phyloP scores from a whole-genome alignment of 768 basidiomycete species.

The Mycena sanguinolenta region DNA sequence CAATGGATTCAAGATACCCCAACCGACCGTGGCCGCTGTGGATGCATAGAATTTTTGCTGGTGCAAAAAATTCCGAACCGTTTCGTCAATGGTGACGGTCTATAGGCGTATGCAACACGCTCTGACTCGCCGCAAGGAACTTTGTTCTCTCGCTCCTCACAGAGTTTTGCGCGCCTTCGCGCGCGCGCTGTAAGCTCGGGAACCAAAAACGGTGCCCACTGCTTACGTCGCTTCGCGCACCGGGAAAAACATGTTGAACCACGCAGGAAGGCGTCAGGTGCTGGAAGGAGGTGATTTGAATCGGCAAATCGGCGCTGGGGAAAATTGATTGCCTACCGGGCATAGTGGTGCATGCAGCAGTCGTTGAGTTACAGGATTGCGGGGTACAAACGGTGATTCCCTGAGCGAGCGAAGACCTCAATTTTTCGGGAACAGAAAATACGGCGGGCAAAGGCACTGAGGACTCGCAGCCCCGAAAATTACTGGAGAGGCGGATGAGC shows the following conservation, averaged over 20 bases:
- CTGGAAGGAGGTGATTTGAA: not conserved
- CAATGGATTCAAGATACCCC: constrained; percentile 20
- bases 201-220: not conserved
- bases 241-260: not conserved
- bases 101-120: constrained; percentile 10
- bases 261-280: constrained; percentile 29
- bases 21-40: constrained; percentile 10
- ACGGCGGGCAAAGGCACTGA: not conserved
- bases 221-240: constrained; percentile 8
- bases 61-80: constrained; percentile 38
- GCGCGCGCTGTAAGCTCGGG: not conserved
- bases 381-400: constrained; percentile 23
- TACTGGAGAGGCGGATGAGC: constrained; percentile 29
- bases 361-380: constrained; percentile 3
- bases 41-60: constrained; percentile 33
- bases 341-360: constrained; percentile 20
- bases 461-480: constrained; percentile 17
- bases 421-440: constrained; percentile 9
- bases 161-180: constrained; percentile 10
- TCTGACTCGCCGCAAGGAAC: not conserved
- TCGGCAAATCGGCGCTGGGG: not conserved
- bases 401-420: not conserved
- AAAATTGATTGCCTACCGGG: constrained; percentile 11
- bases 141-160: constrained; percentile 26
- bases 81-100: constrained; percentile 27